Conservation (phyloP, 2,329 filamentous ascomycete species). For the Blumeria hordei region DNA sequence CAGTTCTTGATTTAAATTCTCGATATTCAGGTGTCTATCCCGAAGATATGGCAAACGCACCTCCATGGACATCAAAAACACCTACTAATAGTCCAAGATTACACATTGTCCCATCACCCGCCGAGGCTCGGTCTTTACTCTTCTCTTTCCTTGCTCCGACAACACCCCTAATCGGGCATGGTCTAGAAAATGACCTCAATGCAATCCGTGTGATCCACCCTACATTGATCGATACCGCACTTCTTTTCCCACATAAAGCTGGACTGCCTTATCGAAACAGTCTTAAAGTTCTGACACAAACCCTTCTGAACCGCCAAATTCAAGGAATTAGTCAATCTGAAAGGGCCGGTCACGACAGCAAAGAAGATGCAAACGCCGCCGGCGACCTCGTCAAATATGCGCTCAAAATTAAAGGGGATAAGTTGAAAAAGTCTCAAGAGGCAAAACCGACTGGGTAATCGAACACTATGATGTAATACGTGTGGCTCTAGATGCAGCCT, state of each 20-base stretch:
- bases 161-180: conserved; percentile 78
- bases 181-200: conserved; percentile 88
- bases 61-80: conserved; percentile 22
- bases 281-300: conserved; percentile 49
- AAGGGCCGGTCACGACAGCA: conserved; percentile 55
- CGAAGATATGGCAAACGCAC: conserved; percentile 48
- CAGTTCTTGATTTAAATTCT: conserved; percentile 75
- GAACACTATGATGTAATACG: no score
- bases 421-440: conserved; percentile 3
- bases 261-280: conserved; percentile 58
- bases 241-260: conserved; percentile 56
- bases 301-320: conserved; percentile 50
- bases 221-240: conserved; percentile 59
- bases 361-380: conserved; percentile 72
- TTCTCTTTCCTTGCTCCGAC: conserved; percentile 49
- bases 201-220: conserved; percentile 64
- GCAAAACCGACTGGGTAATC: not conserved
- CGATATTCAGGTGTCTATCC: conserved; percentile 71
- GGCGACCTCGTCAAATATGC: conserved; percentile 61
- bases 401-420: conserved; percentile 44
- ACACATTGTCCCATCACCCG: conserved; percentile 52
- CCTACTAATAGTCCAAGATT: conserved; percentile 22
- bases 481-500: no score
- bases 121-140: conserved; percentile 50
- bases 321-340: conserved; percentile 22